Conservation (phyloP, 2,329 filamentous ascomycete genomes). For the Monosporascus sp. region DNA sequence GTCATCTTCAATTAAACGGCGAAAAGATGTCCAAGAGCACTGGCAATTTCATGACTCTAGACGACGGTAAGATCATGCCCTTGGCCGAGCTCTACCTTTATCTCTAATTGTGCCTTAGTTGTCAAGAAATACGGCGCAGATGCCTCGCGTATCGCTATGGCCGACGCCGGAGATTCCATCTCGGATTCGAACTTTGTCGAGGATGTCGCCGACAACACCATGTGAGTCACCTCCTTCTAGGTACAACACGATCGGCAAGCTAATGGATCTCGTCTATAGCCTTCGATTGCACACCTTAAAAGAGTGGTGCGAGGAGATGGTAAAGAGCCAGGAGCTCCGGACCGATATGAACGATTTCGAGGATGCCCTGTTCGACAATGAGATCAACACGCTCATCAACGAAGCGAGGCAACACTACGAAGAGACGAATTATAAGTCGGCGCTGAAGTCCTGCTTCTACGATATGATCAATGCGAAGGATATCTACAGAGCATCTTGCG, state of each 20-base stretch:
- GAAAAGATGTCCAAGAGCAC: slow-evolving; percentile 99
- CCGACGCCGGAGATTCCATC: slow-evolving; percentile 90
- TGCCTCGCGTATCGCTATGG: slow-evolving; percentile 83
- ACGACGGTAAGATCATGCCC: slow-evolving; percentile 41
- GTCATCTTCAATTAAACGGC: slow-evolving; percentile 89
- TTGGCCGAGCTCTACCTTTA: too few species aligned
- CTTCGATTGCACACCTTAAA: slow-evolving; percentile 73
- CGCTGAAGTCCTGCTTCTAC: slow-evolving; percentile 82
- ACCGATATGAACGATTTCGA: slow-evolving; percentile 70
- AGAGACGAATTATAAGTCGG: slow-evolving; percentile 75
- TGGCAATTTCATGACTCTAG: slow-evolving; percentile 92
- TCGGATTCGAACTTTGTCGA: slow-evolving; percentile 98
- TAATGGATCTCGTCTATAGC: slow-evolving; percentile 13
- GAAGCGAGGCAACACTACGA: slow-evolving; percentile 77
- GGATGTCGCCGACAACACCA: slow-evolving; percentile 84
- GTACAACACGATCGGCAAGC: too few species aligned
- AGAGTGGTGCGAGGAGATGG: slow-evolving; percentile 87
- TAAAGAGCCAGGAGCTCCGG: slow-evolving; percentile 69
- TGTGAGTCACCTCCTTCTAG: neutral
- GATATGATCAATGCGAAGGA: slow-evolving; percentile 81
- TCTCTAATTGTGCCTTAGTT: slow-evolving; percentile 30
- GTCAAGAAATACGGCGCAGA: slow-evolving; percentile 93
- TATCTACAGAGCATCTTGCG: slow-evolving; percentile 59
- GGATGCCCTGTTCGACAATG: slow-evolving; percentile 87
- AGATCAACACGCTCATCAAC: slow-evolving; percentile 77